Evolutionary conservation across 169 alveolate species (phyloP), one percentile per base, ranked within the genome.

Genomic region (Plasmodium reichenowi): DNA sequence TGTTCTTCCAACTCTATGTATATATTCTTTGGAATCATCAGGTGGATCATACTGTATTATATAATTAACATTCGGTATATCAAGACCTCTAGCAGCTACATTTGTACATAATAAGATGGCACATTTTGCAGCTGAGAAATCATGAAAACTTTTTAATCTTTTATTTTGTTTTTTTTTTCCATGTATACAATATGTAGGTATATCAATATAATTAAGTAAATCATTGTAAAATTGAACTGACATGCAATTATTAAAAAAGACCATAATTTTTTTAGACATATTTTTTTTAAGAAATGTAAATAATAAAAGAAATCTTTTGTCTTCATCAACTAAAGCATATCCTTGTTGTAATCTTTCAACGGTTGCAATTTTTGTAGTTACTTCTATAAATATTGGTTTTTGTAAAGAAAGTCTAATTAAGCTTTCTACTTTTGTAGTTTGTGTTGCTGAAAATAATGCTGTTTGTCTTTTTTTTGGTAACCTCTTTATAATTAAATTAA

Each of bases 21-120:
- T 98, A 94, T 99, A 99, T 94, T 99, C 99, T 94, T 98, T 97
- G 22, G 99, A 99, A 76, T 98, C 99, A 95, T 98, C 99, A 2
- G 99, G 99, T 15, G 99, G 99, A 89, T 99, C 99, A 89, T 96
- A 98, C 94, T 99, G 99, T 62, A 99, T 98, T 70, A 99, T 98
- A 99, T 99, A 99, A 93, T 99, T 99, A 50, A 93, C 98, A 92
- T 97, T 97, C 50, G 99, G 99, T 22, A 99, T 98, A 92, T 99
- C 99, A 32, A 98, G 94, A 26, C 99, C 99, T 91, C 99, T 97
- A 6, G 99, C 99, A 12, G 99, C 99, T 12, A 99, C 99, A 95
- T 99, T 99, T 59, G 99, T 99, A 88, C 99, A 99, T 38, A 99
- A 92, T 52, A 99, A 89, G 24, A 98, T 94, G 54, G 99, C 99